Evolutionary conservation across 768 basidiomycete species (phyloP), one percentile per base, ranked within the genome.

Genomic region (Leccinum longicurvipes): DNA sequence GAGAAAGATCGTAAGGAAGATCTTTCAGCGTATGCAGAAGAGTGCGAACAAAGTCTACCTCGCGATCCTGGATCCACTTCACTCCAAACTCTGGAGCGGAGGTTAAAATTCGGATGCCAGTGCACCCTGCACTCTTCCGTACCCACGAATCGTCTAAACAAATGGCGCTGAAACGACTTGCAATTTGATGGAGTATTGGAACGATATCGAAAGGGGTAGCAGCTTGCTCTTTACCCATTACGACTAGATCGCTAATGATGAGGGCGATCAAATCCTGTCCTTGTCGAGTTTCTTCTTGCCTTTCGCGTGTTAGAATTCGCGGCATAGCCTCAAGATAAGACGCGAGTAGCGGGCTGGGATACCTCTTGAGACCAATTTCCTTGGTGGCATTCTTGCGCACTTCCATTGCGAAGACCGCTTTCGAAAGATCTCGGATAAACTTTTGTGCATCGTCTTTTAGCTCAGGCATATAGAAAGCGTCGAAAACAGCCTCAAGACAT

Each of bases 121-220:
- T 78, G 62, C 91, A 93, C 12, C 93, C 97, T 9, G 95, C 96
- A 64, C 85, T 86, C 72, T 98, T 97, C 53, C 84, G 80, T 3
- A 79, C 80, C 95, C 95, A 97, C 0, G 90, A 80, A 64, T 94
- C 93, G 55, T 97, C 95, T 53, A 94, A 81, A 66, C 95, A 97
- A 24, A 97, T 77, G 3, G 89, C 84, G 44, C 82, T 85, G 73
- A 98, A 91, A 15, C 91, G 85, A 58, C 83, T 83, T 6, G 90
- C 86, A 44, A 98, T 78, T 60, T 93, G 87, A 65, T 93, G 88
- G 48, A 98, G 73, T 32, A 92, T 82, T 7, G 78, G 76, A 49
- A 85, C 74, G 42, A 89, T 75, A 57, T 89, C 87, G 51, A 78
- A 80, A 27, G 74, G 71, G 4, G 76, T 71, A 27, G 80, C 75